Evolutionary conservation across 345 rosid species (phyloP).

Genomic region (Euphorbia peplus): DNA sequence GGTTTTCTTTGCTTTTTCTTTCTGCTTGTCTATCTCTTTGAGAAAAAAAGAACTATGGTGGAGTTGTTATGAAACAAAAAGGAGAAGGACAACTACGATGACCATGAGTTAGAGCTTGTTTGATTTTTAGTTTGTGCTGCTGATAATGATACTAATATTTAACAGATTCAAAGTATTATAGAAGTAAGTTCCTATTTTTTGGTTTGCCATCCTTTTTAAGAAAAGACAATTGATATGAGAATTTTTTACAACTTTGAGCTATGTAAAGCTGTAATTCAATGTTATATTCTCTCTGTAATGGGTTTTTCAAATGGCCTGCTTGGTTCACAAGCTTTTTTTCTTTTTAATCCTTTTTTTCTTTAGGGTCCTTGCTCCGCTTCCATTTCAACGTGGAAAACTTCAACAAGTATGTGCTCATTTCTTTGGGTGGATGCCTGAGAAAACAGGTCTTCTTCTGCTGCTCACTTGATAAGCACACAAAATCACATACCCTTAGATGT

Average conservation of each 20-base stretch:
- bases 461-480: not conserved
- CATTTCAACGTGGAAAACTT: conserved; percentile 54
- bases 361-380: conserved; percentile 60
- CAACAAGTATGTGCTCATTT: conserved; percentile 55
- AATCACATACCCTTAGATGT: not conserved
- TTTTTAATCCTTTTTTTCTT: conserved; percentile 12
- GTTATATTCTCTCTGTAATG: not conserved
- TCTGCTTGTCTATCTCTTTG: not conserved
- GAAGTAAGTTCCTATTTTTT: not conserved
- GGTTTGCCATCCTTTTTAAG: not conserved
- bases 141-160: not conserved
- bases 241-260: not conserved
- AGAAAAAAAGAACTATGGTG: not conserved
- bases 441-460: conserved; percentile 52
- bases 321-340: not conserved
- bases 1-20: not conserved
- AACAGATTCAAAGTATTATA: not conserved
- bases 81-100: not conserved
- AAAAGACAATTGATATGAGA: not conserved
- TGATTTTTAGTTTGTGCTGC: not conserved
- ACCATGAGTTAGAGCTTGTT: not conserved
- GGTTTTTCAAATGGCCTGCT: not conserved
- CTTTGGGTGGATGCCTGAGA: conserved; percentile 85
- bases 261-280: not conserved
- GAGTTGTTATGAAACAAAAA: not conserved